Evolutionary conservation across 2,329 filamentous ascomycete genomes (phyloP).

Genomic region (Chaetomiaceae sp.): DNA sequence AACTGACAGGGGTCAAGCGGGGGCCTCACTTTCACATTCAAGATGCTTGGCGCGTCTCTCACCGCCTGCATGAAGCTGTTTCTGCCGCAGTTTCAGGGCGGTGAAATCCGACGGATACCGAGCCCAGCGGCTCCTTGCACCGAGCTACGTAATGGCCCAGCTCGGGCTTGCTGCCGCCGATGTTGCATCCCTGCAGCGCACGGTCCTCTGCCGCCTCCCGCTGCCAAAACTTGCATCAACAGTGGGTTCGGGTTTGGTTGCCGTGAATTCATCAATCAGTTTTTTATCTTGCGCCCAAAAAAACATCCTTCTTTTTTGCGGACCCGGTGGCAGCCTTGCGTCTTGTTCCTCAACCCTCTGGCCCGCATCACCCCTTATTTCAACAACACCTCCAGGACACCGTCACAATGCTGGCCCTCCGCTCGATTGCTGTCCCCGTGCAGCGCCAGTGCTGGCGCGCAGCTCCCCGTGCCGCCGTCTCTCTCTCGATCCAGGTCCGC

Average conservation of each 20-base stretch:
- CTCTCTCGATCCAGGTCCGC: slow-evolving; percentile 54
- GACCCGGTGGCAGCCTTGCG: slow-evolving; percentile 5
- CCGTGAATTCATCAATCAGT: slow-evolving; percentile 10
- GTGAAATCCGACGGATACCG: neutral
- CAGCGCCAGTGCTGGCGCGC: slow-evolving; percentile 74
- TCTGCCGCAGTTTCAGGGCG: slow-evolving; percentile 8
- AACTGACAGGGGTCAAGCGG: no score
- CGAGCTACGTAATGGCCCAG: slow-evolving; percentile 5
- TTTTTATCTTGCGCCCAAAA: slow-evolving; percentile 19
- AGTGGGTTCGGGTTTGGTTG: slow-evolving; percentile 16
- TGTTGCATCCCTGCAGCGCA: slow-evolving; percentile 16
- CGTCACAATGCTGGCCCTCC: slow-evolving; percentile 69
- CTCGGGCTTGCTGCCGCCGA: slow-evolving; percentile 11
- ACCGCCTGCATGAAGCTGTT: slow-evolving; percentile 4
- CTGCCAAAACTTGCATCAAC: slow-evolving; percentile 18
- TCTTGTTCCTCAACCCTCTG: slow-evolving; percentile 6
- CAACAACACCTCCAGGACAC: neutral
- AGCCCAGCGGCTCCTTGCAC: neutral
- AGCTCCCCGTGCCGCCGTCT: slow-evolving; percentile 52
- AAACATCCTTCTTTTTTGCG: slow-evolving; percentile 10
- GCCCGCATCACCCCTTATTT: neutral
- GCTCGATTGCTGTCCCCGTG: slow-evolving; percentile 70
- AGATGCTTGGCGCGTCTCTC: neutral
- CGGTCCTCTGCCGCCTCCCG: slow-evolving; percentile 18
- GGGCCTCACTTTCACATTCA: neutral